These are phyloP conservation scores for Boehmeria nivea DNA, from an alignment of 306 rosid genomes.

Conservation along the genomic window DNA sequence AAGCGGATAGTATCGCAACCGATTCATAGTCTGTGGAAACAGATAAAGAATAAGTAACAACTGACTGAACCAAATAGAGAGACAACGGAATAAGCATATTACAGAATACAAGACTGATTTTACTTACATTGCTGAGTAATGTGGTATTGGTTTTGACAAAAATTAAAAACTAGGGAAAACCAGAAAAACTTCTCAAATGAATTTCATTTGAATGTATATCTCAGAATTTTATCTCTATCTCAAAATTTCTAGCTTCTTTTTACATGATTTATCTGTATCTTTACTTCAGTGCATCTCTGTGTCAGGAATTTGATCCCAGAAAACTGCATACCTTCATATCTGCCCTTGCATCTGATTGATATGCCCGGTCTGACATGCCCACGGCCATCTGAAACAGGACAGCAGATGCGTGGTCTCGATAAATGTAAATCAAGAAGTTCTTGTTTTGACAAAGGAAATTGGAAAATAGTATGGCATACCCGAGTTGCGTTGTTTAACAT, in stretches of 20 bases:
- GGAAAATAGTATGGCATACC: slow-evolving; percentile 42
- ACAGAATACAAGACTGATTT: no score
- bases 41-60: background rate
- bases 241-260: no score
- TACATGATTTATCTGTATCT: no score
- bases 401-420: slow-evolving; percentile 21
- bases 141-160: no score
- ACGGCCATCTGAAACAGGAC: slow-evolving; percentile 85
- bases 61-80: background rate
- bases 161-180: no score
- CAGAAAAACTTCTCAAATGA: no score
- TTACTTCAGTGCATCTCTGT: background rate
- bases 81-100: no score
- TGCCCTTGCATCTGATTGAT: slow-evolving; percentile 69
- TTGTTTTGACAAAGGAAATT: slow-evolving; percentile 8
- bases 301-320: slow-evolving; percentile 2
- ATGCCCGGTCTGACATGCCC: slow-evolving; percentile 71
- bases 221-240: no score
- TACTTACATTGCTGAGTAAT: no score
- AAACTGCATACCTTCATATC: slow-evolving; percentile 69
- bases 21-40: slow-evolving; percentile 66
- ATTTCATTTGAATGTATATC: no score
- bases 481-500: slow-evolving; percentile 98
- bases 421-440: slow-evolving; percentile 13
- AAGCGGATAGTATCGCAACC: slow-evolving; percentile 97